Conservation (phyloP, 345 rosid species). For the Lepidium sativum region DNA sequence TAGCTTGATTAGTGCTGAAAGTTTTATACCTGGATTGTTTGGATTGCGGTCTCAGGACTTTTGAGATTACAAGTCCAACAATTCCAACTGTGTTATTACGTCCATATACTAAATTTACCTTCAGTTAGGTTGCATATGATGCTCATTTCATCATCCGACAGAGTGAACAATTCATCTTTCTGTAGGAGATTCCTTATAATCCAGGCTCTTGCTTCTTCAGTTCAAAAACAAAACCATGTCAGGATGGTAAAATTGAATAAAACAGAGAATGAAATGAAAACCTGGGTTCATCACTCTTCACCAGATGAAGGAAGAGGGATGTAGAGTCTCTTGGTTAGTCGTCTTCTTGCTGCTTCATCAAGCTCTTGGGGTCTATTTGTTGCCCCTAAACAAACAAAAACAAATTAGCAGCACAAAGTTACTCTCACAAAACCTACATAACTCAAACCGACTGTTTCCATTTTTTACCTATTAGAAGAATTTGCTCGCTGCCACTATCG, state of each 20-base stretch:
- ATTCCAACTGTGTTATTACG: neutral
- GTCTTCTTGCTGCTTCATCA: slow-evolving; percentile 95
- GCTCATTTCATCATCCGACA: slow-evolving; percentile 57
- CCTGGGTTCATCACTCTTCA: slow-evolving; percentile 16
- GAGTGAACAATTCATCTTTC: slow-evolving; percentile 84
- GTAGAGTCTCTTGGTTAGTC: slow-evolving; percentile 88
- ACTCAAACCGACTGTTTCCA: neutral
- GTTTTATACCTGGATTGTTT: neutral
- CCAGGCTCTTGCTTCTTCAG: slow-evolving; percentile 96
- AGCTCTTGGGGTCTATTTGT: slow-evolving; percentile 98
- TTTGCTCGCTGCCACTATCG: slow-evolving; percentile 77
- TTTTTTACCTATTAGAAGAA: slow-evolving; percentile 84
- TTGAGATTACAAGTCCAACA: neutral
- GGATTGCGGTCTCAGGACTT: neutral
- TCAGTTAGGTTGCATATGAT: slow-evolving; percentile 73
- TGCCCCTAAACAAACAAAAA: slow-evolving; percentile 55
- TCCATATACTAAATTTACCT: slow-evolving; percentile 31
- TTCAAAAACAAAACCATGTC: slow-evolving; percentile 18
- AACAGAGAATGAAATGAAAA: slow-evolving; percentile 8
- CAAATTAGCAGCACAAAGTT: neutral
- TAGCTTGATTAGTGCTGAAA: neutral
- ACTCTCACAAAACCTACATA: neutral
- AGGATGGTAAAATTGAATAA: neutral
- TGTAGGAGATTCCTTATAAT: slow-evolving; percentile 64
- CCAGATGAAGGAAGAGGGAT: slow-evolving; percentile 95